Percentiles rank a stretch among this genome's conserved stretches.
Conservation (phyloP, 1,139 yeast species). For the Yamadazyma membranifaciens region DNA sequence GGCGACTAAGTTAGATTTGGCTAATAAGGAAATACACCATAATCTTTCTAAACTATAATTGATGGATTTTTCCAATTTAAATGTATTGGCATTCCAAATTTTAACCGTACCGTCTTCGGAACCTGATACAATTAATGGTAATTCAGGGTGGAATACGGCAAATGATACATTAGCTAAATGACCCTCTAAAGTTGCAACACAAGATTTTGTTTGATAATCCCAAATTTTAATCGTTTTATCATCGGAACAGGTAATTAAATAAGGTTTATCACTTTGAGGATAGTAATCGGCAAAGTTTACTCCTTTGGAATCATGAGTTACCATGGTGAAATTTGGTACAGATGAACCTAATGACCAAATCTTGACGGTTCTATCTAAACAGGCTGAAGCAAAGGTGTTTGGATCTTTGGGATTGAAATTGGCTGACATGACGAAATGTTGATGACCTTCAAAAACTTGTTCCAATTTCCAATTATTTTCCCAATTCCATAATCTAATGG, state of each 20-base stretch:
- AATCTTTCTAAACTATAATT: slow-evolving; percentile 93
- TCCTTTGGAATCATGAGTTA: slow-evolving; percentile 90
- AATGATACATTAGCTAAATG: slow-evolving; percentile 93
- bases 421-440: slow-evolving; percentile 91
- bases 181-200: slow-evolving; percentile 92
- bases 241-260: slow-evolving; percentile 88
- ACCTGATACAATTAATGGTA: slow-evolving; percentile 83
- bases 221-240: slow-evolving; percentile 88
- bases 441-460: slow-evolving; percentile 93
- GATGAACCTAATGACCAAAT: slow-evolving; percentile 93
- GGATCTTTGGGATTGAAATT: slow-evolving; percentile 98
- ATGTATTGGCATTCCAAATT: slow-evolving; percentile 78
- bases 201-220: slow-evolving; percentile 97
- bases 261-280: slow-evolving; percentile 96
- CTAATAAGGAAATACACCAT: slow-evolving; percentile 88
- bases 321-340: slow-evolving; percentile 87
- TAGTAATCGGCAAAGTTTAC: slow-evolving; percentile 95
- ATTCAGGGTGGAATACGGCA: slow-evolving; percentile 95
- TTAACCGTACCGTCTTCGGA: slow-evolving; percentile 81
- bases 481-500: slow-evolving; percentile 97
- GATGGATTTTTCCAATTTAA: slow-evolving; percentile 83
- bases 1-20: slow-evolving; percentile 77
- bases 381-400: slow-evolving; percentile 95
- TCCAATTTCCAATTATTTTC: slow-evolving; percentile 87
- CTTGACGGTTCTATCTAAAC: slow-evolving; percentile 93